Evolutionary conservation across 306 rosid species (phyloP), one percentile per base, ranked within the genome.

Genomic region (Castanea sativa): DNA sequence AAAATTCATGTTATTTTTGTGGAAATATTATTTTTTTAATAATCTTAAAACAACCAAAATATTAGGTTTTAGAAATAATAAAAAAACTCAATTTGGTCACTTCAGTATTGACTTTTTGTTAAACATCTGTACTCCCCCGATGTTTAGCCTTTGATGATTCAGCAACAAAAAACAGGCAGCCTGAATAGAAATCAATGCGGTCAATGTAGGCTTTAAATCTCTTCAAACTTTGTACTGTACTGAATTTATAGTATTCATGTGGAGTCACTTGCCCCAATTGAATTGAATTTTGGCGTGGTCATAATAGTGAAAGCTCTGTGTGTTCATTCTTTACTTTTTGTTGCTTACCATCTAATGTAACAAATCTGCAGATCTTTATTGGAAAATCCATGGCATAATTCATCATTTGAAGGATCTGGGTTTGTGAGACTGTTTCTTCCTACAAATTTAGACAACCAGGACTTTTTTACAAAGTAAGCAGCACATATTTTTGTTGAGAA

Each of bases 371-470:
- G 99, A 85, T 91, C 92, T 67, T 84, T 91, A 78, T 73, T 96
- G 94, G 92, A 89, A 83, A 96, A 96, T 81, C 99, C 99, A 8
- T 96, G 99, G 99, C 99, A 96, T 78, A 96, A 96, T 89, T 91
- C 99, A 72, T 71, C 98, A 79, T 93, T 96, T 55, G 99, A 96
- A 84, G 99, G 99, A 80, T 91, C 99, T n/a, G 99, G 99, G 70
- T 90, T 93, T 82, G 93, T 92, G 45, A 91, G 99, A 81, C 88
- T 96, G 78, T 96, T 96, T 87, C 97, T 96, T 76, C 99, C 99
- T 38, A 96, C 96, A 76, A 96, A 96, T 84, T 57, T 21, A 87
- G 94, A 91, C 71, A 96, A 96, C 84, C 88, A 85, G 80, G 91
- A 89, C 41, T 96, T 96, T 83, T 96, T 80, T 84, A 76, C 98